These are phyloP conservation scores for Pythium periplocum DNA, from an alignment of 352 stramenopile genomes.

Conservation along the genomic window DNA sequence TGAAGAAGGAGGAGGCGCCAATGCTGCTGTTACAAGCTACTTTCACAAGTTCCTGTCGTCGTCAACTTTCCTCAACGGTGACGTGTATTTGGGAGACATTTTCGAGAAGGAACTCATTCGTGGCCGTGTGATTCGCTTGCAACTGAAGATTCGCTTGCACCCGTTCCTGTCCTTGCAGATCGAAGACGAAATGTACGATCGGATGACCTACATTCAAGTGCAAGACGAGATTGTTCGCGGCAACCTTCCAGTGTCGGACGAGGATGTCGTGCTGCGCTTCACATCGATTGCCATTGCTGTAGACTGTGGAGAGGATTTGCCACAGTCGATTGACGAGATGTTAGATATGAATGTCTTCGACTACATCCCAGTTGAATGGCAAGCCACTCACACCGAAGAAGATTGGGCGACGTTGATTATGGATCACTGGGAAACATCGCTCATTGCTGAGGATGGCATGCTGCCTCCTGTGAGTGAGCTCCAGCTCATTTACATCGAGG, in stretches of 20 bases:
- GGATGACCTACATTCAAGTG: constrained; percentile 87
- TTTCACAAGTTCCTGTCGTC: constrained; percentile 79
- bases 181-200: constrained; percentile 79
- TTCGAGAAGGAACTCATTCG: constrained; percentile 89
- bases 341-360: constrained; percentile 72
- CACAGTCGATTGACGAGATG: constrained; percentile 49
- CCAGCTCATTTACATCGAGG: constrained; percentile 83
- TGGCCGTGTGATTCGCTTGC: constrained; percentile 86
- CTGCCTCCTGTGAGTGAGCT: constrained; percentile 42
- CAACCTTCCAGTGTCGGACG: constrained; percentile 75
- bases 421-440: constrained; percentile 42
- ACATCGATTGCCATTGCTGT: constrained; percentile 77
- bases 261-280: constrained; percentile 74
- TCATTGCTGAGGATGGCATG: constrained; percentile 38
- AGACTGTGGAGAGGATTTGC: constrained; percentile 60
- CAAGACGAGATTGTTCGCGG: constrained; percentile 90
- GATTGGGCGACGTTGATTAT: constrained; percentile 81
- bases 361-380: constrained; percentile 83
- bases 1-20: constrained; percentile 20
- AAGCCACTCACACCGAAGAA: constrained; percentile 53
- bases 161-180: constrained; percentile 79
- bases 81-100: constrained; percentile 88
- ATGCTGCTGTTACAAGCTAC: constrained; percentile 45
- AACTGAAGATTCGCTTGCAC: constrained; percentile 91
- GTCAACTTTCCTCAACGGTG: constrained; percentile 66